These are phyloP conservation scores for Pinus taeda DNA, from an alignment of 75 land plant genomes.

Conservation along the genomic window DNA sequence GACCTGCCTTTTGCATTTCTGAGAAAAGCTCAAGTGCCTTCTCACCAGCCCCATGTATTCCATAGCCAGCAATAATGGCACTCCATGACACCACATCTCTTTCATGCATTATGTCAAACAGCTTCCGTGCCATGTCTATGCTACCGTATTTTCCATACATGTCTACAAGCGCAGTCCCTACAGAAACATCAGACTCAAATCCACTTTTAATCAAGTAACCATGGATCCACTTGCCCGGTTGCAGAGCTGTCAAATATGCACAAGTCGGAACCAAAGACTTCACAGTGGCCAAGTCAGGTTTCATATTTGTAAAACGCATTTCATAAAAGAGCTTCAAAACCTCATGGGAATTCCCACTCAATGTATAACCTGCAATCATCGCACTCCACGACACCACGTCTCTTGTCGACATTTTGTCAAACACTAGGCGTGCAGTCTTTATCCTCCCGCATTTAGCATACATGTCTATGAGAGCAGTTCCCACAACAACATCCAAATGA, in stretches of 20 bases:
- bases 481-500: conserved; percentile 1
- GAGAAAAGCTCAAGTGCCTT: conserved; percentile 19
- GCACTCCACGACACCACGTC: conserved; percentile 24
- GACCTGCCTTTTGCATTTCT: conserved; percentile 16
- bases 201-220: conserved; percentile 3
- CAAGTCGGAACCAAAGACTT: conserved; percentile 11
- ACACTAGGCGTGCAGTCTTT: conserved; percentile 9
- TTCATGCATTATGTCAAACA: conserved; percentile 15
- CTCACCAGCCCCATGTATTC: conserved; percentile 15
- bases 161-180: conserved; percentile 19
- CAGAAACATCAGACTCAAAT: not conserved
- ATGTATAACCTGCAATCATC: conserved; percentile 12
- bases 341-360: conserved; percentile 10
- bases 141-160: conserved; percentile 29
- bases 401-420: conserved; percentile 10
- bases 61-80: conserved; percentile 24
- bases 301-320: conserved; percentile 12
- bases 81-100: conserved; percentile 25
- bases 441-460: conserved; percentile 16
- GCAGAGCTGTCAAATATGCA: conserved; percentile 9
- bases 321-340: conserved; percentile 11
- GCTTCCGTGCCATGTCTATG: conserved; percentile 13
- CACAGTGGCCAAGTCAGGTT: conserved; percentile 14
- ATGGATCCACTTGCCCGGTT: conserved; percentile 11
- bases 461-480: conserved; percentile 14